Evolutionary conservation across 2,329 filamentous ascomycete species (phyloP), one percentile per base, ranked within the genome.

Genomic region (Rhynchosporium graminicola): DNA sequence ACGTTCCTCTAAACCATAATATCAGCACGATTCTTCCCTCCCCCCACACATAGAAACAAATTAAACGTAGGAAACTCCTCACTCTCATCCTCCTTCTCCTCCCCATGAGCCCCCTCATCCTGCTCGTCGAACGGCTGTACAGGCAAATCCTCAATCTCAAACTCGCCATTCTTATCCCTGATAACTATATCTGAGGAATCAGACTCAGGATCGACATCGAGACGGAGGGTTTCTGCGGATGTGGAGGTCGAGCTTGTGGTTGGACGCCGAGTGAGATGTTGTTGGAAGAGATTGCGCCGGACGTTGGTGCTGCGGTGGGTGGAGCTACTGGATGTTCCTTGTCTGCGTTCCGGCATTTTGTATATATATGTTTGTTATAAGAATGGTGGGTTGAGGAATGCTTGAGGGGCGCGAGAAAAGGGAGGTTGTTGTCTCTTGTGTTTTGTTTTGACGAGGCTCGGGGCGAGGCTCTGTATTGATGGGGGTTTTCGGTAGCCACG

Each of bases 161-260:
- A 80, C 67, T 88, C 85, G 55, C 86, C 86, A 69, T 87, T 82
- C 73, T 82, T 77, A 70, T 88, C 82, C 66, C 86, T 79, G 51
- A 87, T 81, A 8, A 89, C 82, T 62, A 89, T 87, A 67, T 87
- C 85, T 0, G 74, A 75, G 1, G 75, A 71, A 31, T 81, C 75
- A 54, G 75, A 77, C n/a, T 66, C 67, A 15, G 77, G 75, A 54
- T 81, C 79, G 58, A 76, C 75, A 63, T 82, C 80, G n/a, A 83
- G 74, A 56, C 80, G 78, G 60, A 83, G 68, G 45, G 78, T 80
- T 65, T 83, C 81, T 56, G 75, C 76, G 12, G 80, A 77, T 33
- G 72, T 73, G 8, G 74, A 75, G 7, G 74, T 75, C 40, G 75
- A 72, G 26, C 74, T 75, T 15, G 78, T 78, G 3, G 83, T 82